These are phyloP conservation scores for Blepharisma stoltei DNA, from an alignment of 73 alveolate species.

Conservation along the genomic window DNA sequence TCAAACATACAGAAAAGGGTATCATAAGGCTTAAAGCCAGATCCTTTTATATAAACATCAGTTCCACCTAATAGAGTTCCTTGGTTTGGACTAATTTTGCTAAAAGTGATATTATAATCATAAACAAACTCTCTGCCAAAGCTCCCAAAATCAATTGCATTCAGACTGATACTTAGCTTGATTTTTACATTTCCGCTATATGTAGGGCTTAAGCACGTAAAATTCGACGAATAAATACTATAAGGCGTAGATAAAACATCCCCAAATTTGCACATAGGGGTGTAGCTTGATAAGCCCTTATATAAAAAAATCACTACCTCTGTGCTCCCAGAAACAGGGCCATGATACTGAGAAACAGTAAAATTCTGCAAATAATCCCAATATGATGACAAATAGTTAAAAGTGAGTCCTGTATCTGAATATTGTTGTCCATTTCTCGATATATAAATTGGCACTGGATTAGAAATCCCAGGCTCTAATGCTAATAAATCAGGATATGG, in stretches of 20 bases:
- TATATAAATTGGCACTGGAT: not conserved
- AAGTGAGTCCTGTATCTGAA: not conserved
- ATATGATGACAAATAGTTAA: not conserved
- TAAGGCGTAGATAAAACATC: not conserved
- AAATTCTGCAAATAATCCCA: not conserved
- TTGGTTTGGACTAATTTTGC: not conserved
- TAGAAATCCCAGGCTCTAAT: not conserved
- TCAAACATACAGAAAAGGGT: not conserved
- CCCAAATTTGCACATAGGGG: not conserved
- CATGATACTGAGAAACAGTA: slow-evolving; percentile 4
- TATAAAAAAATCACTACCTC: not conserved
- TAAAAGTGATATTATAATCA: not conserved
- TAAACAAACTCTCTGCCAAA: not conserved
- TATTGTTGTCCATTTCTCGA: slow-evolving; percentile 4
- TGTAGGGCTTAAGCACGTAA: not conserved
- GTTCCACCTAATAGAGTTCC: slow-evolving; percentile 10
- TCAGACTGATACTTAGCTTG: not conserved
- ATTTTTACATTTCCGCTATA: not conserved
- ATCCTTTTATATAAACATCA: not conserved
- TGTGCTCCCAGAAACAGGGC: not conserved
- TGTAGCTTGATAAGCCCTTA: not conserved
- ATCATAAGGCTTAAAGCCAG: not conserved
- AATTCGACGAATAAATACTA: not conserved
- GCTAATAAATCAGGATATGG: not conserved
- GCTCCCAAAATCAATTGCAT: not conserved